phyloP scores from a whole-genome alignment of 2,329 filamentous ascomycete species.

The Aspergillus tanneri region DNA sequence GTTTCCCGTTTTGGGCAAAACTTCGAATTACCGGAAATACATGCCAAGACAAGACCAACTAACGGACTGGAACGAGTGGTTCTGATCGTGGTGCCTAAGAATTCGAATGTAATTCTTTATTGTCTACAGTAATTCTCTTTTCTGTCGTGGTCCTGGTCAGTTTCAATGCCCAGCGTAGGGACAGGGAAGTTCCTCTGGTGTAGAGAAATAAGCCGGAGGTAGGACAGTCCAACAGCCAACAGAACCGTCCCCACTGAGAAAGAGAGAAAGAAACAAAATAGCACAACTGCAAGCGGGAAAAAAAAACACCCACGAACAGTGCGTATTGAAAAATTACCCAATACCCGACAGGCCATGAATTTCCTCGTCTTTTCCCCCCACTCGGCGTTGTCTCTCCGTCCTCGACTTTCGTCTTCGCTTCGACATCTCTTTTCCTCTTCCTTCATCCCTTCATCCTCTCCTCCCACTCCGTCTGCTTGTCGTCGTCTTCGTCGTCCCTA shows the following conservation, averaged over 20 bases:
- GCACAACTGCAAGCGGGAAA: neutral
- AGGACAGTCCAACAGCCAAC: neutral
- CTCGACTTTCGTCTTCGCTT: slow-evolving; percentile 14
- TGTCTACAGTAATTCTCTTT: too few species aligned
- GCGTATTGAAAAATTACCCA: slow-evolving; percentile 1
- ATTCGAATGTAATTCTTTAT: neutral
- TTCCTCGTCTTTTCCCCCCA: slow-evolving; percentile 16
- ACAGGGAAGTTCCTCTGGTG: neutral
- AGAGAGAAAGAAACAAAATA: neutral
- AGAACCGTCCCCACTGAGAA: too few species aligned
- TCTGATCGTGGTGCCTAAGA: too few species aligned
- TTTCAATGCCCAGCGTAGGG: too few species aligned
- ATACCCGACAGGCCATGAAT: slow-evolving; percentile 7
- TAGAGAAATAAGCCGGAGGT: neutral
- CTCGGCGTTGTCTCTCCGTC: slow-evolving; percentile 21
- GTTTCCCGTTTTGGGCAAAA: too few species aligned
- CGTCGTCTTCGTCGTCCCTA: slow-evolving; percentile 19
- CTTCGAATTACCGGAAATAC: too few species aligned
- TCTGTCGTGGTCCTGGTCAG: too few species aligned
- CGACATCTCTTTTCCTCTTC: slow-evolving; percentile 12
- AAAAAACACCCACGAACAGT: neutral
- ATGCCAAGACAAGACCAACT: too few species aligned
- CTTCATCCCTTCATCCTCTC: slow-evolving; percentile 24
- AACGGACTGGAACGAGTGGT: too few species aligned
- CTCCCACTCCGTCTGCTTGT: slow-evolving; percentile 24